A percentile compares a stretch with the other conserved stretches of the same genome.
These are phyloP conservation scores for Aspergillus pseudotamarii DNA, from an alignment of 2,329 filamentous ascomycete species.

Conservation along the genomic window DNA sequence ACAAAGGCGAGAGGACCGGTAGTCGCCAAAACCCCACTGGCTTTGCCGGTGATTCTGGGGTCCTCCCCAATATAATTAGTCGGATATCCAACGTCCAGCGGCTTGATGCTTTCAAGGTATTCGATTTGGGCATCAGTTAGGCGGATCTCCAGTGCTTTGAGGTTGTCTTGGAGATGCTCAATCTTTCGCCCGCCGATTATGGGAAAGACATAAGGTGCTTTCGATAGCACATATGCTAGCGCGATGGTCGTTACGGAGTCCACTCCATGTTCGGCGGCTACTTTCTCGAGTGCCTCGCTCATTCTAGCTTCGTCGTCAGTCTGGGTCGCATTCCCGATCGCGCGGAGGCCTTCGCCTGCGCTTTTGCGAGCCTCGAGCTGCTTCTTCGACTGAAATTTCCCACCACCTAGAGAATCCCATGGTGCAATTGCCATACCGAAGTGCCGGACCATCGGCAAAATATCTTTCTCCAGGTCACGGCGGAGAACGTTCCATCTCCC, in stretches of 20 bases:
- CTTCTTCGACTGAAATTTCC: conserved; percentile 54
- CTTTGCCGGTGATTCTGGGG: conserved; percentile 25
- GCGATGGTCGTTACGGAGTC: conserved; percentile 64
- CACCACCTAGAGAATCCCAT: conserved; percentile 62
- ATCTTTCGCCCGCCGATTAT: conserved; percentile 72
- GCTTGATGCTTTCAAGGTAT: conserved; percentile 64
- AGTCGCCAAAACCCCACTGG: not conserved
- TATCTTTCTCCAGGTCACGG: conserved; percentile 45
- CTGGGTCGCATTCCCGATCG: conserved; percentile 24
- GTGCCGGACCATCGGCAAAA: conserved; percentile 44
- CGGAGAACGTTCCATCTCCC: conserved; percentile 43
- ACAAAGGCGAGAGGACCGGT: too few relatives aligned
- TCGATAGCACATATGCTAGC: conserved; percentile 73
- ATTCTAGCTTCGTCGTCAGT: conserved; percentile 56
- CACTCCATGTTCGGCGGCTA: conserved; percentile 60
- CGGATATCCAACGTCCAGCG: conserved; percentile 70
- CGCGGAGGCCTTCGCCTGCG: conserved; percentile 26
- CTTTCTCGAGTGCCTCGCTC: conserved; percentile 61
- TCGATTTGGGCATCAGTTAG: conserved; percentile 64
- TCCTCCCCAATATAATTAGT: conserved; percentile 55
- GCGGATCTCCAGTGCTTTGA: conserved; percentile 34
- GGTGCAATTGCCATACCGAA: conserved; percentile 55
- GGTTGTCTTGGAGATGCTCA: conserved; percentile 58
- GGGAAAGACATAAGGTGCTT: conserved; percentile 73
- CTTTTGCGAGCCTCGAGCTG: conserved; percentile 49